Conservation (phyloP, 2,329 filamentous ascomycete genomes). For the Aspergillus sp. region DNA sequence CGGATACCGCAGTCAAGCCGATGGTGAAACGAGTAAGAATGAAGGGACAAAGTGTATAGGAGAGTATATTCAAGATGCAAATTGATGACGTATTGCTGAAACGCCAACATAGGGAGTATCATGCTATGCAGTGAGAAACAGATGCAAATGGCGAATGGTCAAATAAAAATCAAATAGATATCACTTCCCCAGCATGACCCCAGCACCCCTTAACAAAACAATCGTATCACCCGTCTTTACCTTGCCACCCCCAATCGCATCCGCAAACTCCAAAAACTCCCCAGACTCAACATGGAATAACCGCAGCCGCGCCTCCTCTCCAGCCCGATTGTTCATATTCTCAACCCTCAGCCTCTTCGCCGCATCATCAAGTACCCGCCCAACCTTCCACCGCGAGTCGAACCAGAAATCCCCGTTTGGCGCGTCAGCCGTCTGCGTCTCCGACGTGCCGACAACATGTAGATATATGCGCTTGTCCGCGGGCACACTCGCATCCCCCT, state of each 20-base stretch:
- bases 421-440: constrained; percentile 81
- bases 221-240: constrained; percentile 86
- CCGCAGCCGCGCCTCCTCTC: constrained; percentile 72
- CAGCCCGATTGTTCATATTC: constrained; percentile 52
- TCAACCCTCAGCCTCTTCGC: constrained; percentile 48
- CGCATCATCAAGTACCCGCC: constrained; percentile 59
- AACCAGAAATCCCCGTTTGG: constrained; percentile 83
- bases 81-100: constrained; percentile 2
- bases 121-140: constrained; percentile 10
- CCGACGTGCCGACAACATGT: constrained; percentile 85
- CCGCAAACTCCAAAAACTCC: constrained; percentile 80
- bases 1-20: too few relatives aligned
- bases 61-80: neutral
- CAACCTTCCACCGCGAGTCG: constrained; percentile 85
- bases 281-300: constrained; percentile 95
- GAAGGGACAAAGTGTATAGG: neutral
- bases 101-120: constrained; percentile 13
- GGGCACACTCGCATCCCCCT: constrained; percentile 83
- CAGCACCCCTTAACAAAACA: constrained; percentile 83
- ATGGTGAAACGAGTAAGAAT: too few relatives aligned
- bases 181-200: constrained; percentile 72
- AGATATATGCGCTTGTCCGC: constrained; percentile 87
- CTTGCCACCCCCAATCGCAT: constrained; percentile 73
- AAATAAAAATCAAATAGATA: constrained; percentile 19
- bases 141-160: constrained; percentile 9